Evolutionary conservation across 2,329 filamentous ascomycete species (phyloP).

Genomic region (Biscogniauxia mediterranea): DNA sequence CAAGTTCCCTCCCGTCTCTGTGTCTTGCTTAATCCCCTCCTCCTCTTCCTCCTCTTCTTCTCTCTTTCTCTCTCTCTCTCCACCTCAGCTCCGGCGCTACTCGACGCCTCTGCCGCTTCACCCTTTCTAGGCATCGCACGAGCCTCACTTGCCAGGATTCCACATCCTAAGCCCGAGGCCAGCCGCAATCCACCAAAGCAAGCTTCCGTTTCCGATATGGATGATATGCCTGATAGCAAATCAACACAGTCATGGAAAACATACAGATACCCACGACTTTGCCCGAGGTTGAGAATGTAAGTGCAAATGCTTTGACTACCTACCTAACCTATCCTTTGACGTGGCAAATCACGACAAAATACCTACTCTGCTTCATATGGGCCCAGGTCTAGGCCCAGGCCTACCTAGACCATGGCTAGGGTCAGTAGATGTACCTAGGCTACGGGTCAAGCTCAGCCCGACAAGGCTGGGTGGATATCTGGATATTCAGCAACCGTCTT

Average conservation of each 20-base stretch:
- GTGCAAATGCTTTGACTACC: slow-evolving; percentile 1
- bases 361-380: neutral
- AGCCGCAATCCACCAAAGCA: slow-evolving; percentile 6
- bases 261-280: slow-evolving; percentile 25
- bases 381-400: too few relatives aligned
- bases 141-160: neutral
- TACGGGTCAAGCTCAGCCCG: neutral
- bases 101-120: neutral
- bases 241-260: slow-evolving; percentile 25
- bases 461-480: neutral
- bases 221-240: slow-evolving; percentile 17
- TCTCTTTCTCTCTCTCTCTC: neutral
- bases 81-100: neutral
- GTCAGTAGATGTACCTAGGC: neutral
- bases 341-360: too few relatives aligned
- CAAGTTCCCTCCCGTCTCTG: too few relatives aligned
- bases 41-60: neutral
- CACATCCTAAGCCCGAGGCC: slow-evolving; percentile 4
- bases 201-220: slow-evolving; percentile 22
- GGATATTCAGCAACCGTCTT: neutral
- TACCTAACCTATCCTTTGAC: too few relatives aligned
- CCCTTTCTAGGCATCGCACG: neutral
- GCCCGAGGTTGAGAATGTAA: slow-evolving; percentile 29
- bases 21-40: too few relatives aligned
- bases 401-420: too few relatives aligned